phyloP scores from a whole-genome alignment of 2,329 filamentous ascomycete species.

The Alternaria ethzedia region DNA sequence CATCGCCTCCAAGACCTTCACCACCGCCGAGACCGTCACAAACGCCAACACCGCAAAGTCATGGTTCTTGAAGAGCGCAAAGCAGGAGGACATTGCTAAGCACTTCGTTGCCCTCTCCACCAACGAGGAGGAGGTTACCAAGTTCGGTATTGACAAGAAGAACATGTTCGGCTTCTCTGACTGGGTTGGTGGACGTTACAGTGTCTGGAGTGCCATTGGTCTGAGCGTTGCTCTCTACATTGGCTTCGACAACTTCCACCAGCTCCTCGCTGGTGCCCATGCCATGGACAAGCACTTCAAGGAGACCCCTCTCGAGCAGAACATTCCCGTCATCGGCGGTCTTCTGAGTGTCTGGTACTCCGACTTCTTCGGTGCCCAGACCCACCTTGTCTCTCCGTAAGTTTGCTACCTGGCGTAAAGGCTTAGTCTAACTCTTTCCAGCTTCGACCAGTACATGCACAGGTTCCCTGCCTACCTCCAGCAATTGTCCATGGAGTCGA shows the following conservation, averaged over 20 bases:
- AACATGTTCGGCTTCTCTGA: slow-evolving; percentile 99
- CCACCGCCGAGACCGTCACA: slow-evolving; percentile 94
- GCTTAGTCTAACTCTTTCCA: slow-evolving; percentile 43
- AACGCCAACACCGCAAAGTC: slow-evolving; percentile 97
- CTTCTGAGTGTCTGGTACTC: slow-evolving; percentile 98
- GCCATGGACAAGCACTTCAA: slow-evolving; percentile 99
- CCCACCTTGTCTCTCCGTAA: slow-evolving; percentile 93
- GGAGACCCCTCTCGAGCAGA: slow-evolving; percentile 86
- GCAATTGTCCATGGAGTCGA: slow-evolving; percentile 99
- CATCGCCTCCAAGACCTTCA: slow-evolving; percentile 98
- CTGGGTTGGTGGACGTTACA: slow-evolving; percentile 98
- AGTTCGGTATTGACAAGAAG: slow-evolving; percentile 97
- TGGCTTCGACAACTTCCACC: slow-evolving; percentile 95
- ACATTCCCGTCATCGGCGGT: slow-evolving; percentile 91
- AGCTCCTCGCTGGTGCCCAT: slow-evolving; percentile 92
- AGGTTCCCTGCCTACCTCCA: slow-evolving; percentile 99
- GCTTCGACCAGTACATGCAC: slow-evolving; percentile 98
- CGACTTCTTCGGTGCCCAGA: slow-evolving; percentile 98
- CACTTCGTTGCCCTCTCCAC: slow-evolving; percentile 98
- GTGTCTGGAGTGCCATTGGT: slow-evolving; percentile 98
- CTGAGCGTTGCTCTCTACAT: slow-evolving; percentile 93
- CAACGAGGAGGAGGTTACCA: slow-evolving; percentile 92
- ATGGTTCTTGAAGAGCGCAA: slow-evolving; percentile 91
- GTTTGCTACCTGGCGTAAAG: slow-evolving; percentile 44
- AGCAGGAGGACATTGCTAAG: slow-evolving; percentile 85